Base-by-base conservation (phyloP, 345 rosid genomes). In the Lumnitzera littorea region DNA sequence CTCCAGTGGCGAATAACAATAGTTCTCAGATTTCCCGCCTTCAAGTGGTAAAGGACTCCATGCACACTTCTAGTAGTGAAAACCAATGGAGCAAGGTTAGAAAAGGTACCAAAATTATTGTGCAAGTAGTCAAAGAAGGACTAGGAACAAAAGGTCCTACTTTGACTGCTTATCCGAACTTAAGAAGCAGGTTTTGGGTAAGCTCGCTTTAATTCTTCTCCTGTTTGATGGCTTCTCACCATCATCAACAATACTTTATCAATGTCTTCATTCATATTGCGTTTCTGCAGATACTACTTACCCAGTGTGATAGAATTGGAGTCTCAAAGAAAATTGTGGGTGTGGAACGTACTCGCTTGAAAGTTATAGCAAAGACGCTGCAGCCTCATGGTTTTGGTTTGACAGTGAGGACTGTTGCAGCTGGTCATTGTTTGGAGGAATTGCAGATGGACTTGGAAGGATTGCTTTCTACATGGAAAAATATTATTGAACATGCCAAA, bases 171-270 rank as follows among this genome's bases (percentile, higher is more conserved):
- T 83, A 86, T 79, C 99, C 99, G n/a, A 82, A 78, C 74, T 68
- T 92, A 64, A 81, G 77, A 82, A 85, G 99, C 68, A 84, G 99
- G 79, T 92, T 92, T 80, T 92, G 99, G 96, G 99, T 92, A 78
- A 63, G 76, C 60, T 60, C 50, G 29, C 47, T 55, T 61, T 67
- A 52, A 56, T 67, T 0, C 57, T 46, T 43, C 48, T 12, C 16
- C n/a, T 51, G 47, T 56, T 29, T 13, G 50, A 56, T 27, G 11
- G 13, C 2, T 61, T 72, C 47, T 48, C 47, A 54, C 62, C 67
- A 59, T 55, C 24, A 27, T 23, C 15, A 25, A 5, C 15, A 72
- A 29, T 20, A 20, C 24, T 65, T 11, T 48, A 46, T 55, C 54
- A 46, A 57, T 63, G 14, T 65, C 70, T 77, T 66, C 71, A 46